Evolutionary conservation across 441 rosid genomes (phyloP).

Genomic region (Populus trichocarpa): DNA sequence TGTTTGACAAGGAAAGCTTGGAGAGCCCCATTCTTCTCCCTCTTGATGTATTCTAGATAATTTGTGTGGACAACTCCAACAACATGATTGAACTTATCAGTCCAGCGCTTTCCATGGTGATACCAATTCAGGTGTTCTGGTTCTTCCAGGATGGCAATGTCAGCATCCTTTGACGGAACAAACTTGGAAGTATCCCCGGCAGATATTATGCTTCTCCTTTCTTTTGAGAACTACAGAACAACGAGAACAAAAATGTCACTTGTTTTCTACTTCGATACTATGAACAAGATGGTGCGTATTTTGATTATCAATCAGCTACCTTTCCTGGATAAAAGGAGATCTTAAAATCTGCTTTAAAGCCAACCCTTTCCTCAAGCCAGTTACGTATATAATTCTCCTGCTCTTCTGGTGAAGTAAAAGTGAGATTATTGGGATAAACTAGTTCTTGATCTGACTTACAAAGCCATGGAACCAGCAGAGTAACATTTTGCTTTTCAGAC

Average conservation of each 20-base stretch:
- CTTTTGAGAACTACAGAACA: conserved; percentile 73
- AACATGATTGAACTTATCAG: conserved; percentile 92
- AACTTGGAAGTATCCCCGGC: conserved; percentile 93
- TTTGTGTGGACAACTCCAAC: conserved; percentile 96
- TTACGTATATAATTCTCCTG: conserved; percentile 86
- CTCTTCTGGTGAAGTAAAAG: conserved; percentile 91
- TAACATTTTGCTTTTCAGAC: conserved; percentile 78
- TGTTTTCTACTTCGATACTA: not conserved
- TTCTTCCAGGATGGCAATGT: conserved; percentile 91
- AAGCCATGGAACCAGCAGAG: conserved; percentile 97
- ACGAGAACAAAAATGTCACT: conserved; percentile 12
- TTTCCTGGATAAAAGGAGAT: conserved; percentile 98
- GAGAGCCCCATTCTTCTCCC: conserved; percentile 89
- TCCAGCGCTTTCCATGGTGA: conserved; percentile 95
- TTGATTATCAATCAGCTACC: conserved; percentile 38
- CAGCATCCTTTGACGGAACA: conserved; percentile 84
- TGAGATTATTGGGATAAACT: conserved; percentile 79
- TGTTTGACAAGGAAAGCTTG: conserved; percentile 95
- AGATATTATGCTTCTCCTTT: conserved; percentile 87
- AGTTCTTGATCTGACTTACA: conserved; percentile 93
- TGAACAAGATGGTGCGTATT: conserved; percentile 1
- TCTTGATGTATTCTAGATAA: conserved; percentile 95
- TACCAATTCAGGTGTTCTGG: conserved; percentile 99
- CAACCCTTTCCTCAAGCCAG: conserved; percentile 95
- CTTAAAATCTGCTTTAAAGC: conserved; percentile 84